Evolutionary conservation across 805 yeast genomes (phyloP).

Genomic region (Saccharomycopsis capsularis): DNA sequence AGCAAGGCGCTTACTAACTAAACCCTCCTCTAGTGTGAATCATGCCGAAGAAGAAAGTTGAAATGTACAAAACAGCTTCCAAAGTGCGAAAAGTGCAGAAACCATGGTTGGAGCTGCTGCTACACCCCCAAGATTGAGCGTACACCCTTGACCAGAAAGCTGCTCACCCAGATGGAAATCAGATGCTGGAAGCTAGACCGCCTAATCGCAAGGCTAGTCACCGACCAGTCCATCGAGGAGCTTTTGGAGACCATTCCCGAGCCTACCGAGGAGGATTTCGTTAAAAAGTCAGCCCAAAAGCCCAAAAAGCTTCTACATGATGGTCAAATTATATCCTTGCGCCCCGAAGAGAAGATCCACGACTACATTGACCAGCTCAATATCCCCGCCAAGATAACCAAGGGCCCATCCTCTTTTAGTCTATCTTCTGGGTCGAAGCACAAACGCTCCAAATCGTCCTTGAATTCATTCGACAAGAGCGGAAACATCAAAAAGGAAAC

Average conservation of each 20-base stretch:
- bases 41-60: conserved; percentile 73
- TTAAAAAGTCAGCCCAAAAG: conserved; percentile 12
- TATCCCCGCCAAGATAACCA: conserved; percentile 8
- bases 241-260: conserved; percentile 24
- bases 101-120: conserved; percentile 65
- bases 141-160: conserved; percentile 76
- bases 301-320: conserved; percentile 15
- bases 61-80: conserved; percentile 78
- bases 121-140: conserved; percentile 75
- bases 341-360: conserved; percentile 17
- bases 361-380: conserved; percentile 13
- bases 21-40: conserved; percentile 47
- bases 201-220: conserved; percentile 37
- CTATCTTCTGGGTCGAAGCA: background rate
- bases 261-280: conserved; percentile 17
- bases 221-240: conserved; percentile 40
- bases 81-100: conserved; percentile 64
- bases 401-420: background rate
- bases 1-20: background rate
- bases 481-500: background rate
- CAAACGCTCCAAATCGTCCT: background rate
- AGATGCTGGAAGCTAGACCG: conserved; percentile 42
- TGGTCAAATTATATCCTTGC: conserved; percentile 16
- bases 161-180: conserved; percentile 68
- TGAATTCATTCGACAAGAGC: background rate